Evolutionary conservation across 768 basidiomycete species (phyloP).

Genomic region (Xerocomellus intermedius): DNA sequence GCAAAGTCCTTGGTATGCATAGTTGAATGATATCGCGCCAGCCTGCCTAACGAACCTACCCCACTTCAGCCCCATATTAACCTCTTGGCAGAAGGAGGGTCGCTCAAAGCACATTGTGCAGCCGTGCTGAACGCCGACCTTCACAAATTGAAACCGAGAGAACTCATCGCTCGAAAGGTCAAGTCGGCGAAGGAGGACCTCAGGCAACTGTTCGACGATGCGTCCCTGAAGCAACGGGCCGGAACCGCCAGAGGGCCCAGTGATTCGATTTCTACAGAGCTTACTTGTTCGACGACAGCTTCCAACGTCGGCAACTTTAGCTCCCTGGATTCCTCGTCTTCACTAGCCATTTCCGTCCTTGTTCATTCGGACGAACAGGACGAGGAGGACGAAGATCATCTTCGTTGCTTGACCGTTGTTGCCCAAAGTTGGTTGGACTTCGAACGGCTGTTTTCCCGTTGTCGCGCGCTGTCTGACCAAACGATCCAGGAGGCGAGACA

Average conservation of each 20-base stretch:
- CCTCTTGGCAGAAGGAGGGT: not conserved
- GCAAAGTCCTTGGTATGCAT: constrained; percentile 7
- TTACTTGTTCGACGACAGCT: not conserved
- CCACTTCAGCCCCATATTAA: constrained; percentile 6
- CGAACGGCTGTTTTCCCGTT: not conserved
- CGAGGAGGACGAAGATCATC: not conserved
- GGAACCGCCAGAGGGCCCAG: not conserved
- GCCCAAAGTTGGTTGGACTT: constrained; percentile 11
- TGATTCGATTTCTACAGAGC: not conserved
- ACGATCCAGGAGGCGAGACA: constrained; percentile 6
- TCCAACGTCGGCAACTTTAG: not conserved
- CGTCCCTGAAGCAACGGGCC: not conserved
- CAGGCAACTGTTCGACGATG: not conserved
- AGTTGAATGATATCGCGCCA: not conserved
- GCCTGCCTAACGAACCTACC: not conserved
- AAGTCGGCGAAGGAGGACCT: constrained; percentile 12
- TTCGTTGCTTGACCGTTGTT: not conserved
- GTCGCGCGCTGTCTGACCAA: not conserved
- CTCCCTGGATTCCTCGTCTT: not conserved
- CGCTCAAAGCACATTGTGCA: constrained; percentile 1
- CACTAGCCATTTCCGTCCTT: not conserved
- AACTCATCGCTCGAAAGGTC: constrained; percentile 7
- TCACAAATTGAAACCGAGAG: not conserved
- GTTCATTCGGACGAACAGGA: not conserved
- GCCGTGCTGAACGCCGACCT: constrained; percentile 2